Evolutionary conservation across 352 stramenopile genomes (phyloP), one percentile per base, ranked within the genome.

Genomic region (Sclerospora graminicola): DNA sequence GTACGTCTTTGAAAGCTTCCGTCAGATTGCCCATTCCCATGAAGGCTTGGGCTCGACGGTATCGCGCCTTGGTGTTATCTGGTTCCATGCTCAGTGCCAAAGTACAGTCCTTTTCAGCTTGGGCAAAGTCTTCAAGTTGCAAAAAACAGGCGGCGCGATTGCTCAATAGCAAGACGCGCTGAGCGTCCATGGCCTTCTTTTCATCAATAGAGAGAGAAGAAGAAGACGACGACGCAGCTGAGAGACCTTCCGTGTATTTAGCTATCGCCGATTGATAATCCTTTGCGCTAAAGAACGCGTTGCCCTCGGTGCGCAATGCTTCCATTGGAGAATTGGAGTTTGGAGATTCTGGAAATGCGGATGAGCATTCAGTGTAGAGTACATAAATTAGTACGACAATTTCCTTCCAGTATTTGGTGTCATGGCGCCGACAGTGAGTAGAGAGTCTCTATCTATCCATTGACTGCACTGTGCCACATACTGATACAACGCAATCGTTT

Each of bases 101-200:
- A 4, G 63, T 69, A 54, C 78, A 89, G 50, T 88, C 71, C 10
- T 51, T 61, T 10, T 66, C 51, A 2, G 78, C 78, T 16, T 37
- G 48, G 9, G 62, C 55, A 31, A 83, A 88, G 35, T 83, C 55
- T 21, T 75, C 33, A 14, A 89, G 60, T 51, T 89, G 77, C 28
- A 92, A 52, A 28, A 69, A 47, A 49, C 75, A 89, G 18, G 73
- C 69, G 7, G 80, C 77, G 46, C 79, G 77, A 51, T 92, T 92
- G 57, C 64, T 89, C 57, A 61, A 84, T 9, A 92, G 66, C 37
- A 89, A 34, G 30, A 78, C 61, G 16, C 66, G 60, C 56, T 89
- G 73, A 18, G 51, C 45, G 9, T 73, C 45, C 14, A 65, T 39
- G 1, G 40, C 32, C 5, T 48, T 57, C 8, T 30, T 4, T 0